phyloP scores from a whole-genome alignment of 257 asterid genomes.

The Nicotiana attenuata region DNA sequence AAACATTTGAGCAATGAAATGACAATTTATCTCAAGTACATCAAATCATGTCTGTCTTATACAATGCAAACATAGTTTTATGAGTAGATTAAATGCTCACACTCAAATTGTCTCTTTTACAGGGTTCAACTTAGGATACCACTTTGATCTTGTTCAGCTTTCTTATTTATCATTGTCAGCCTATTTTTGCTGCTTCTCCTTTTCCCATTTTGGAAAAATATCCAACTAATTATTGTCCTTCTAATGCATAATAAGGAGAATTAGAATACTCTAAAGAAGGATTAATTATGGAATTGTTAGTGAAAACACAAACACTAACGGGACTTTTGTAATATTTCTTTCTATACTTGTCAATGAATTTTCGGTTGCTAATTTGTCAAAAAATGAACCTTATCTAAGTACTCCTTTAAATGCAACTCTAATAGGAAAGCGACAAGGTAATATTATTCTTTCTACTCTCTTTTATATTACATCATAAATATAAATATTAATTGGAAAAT shows the following conservation, averaged over 20 bases:
- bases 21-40: background rate
- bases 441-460: no score
- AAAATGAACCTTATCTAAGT: no score
- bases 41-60: background rate
- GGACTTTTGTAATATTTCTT: no score
- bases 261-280: background rate
- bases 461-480: no score
- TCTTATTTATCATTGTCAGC: background rate
- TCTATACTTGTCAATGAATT: no score
- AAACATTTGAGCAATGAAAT: background rate
- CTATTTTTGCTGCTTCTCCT: background rate
- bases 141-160: conserved; percentile 18
- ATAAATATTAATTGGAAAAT: no score
- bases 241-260: background rate
- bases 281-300: no score
- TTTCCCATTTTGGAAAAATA: background rate
- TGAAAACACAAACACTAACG: no score
- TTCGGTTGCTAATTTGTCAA: no score
- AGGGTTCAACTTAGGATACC: conserved; percentile 29
- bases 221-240: background rate
- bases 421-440: no score
- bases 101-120: conserved; percentile 27
- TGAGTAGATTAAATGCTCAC: conserved; percentile 19
- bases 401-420: no score
- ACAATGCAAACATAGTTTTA: background rate